Evolutionary conservation across 2,329 filamentous ascomycete species (phyloP).

Genomic region (Blastomyces emzantsi): DNA sequence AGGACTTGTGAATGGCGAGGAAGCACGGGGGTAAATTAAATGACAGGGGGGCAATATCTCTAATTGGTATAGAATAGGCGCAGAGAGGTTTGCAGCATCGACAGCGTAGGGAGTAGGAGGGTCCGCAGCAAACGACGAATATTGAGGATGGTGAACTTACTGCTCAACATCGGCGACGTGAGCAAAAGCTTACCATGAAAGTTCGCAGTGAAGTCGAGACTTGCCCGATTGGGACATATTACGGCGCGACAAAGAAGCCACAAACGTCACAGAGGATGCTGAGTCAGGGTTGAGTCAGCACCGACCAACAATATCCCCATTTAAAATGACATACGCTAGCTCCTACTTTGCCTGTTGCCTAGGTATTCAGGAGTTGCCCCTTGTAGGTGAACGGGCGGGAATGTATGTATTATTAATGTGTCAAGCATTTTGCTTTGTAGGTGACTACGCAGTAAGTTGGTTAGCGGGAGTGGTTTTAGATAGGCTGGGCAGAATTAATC

Average conservation of each 20-base stretch:
- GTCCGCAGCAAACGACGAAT: neutral
- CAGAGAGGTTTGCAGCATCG: neutral
- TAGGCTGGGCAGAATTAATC: too few relatives aligned
- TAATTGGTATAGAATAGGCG: neutral
- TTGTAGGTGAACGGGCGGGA: too few relatives aligned
- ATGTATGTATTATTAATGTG: too few relatives aligned
- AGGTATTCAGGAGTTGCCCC: too few relatives aligned
- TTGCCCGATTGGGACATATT: neutral
- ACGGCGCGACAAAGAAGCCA: neutral
- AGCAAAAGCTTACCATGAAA: neutral
- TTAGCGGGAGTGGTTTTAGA: too few relatives aligned
- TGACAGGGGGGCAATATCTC: neutral
- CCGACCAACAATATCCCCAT: too few relatives aligned
- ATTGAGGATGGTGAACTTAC: neutral
- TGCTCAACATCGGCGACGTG: neutral
- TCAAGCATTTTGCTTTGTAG: too few relatives aligned
- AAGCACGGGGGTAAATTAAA: slow-evolving; percentile 1
- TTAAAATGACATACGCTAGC: too few relatives aligned
- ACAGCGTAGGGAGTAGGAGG: neutral
- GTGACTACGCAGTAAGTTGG: too few relatives aligned
- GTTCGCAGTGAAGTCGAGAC: neutral
- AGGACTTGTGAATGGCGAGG: neutral
- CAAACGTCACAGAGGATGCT: neutral
- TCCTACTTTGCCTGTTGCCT: too few relatives aligned
- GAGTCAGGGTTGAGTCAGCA: neutral